These are phyloP conservation scores for Meredithiella fracta DNA, from an alignment of 2,329 filamentous ascomycete genomes.

Conservation along the genomic window DNA sequence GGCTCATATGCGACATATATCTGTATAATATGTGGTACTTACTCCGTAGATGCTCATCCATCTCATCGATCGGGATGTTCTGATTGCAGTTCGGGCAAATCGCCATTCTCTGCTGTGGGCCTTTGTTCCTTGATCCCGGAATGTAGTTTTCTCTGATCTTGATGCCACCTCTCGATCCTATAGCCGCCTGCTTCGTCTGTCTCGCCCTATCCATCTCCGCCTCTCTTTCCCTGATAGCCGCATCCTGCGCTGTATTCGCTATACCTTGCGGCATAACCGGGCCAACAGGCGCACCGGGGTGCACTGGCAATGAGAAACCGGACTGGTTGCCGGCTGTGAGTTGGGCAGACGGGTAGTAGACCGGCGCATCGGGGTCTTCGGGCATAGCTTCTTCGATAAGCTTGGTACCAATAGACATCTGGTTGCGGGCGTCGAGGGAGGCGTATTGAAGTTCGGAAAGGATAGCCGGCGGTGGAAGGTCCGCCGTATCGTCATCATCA, in stretches of 20 bases:
- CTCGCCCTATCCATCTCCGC: slow-evolving; percentile 49
- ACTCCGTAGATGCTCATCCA: slow-evolving; percentile 86
- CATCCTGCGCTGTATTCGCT: slow-evolving; percentile 19
- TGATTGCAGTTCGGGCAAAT: slow-evolving; percentile 89
- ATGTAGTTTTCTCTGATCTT: slow-evolving; percentile 91
- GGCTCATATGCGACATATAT: neutral
- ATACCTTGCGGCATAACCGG: slow-evolving; percentile 23
- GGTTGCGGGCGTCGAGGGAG: slow-evolving; percentile 86
- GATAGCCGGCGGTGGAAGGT: slow-evolving; percentile 76
- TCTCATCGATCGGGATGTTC: slow-evolving; percentile 69
- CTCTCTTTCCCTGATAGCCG: slow-evolving; percentile 45
- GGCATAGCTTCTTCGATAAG: slow-evolving; percentile 94
- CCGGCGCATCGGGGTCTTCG: slow-evolving; percentile 39
- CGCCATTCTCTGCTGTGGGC: slow-evolving; percentile 37
- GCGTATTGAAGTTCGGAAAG: slow-evolving; percentile 86
- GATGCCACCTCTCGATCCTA: slow-evolving; percentile 57
- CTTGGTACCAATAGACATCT: slow-evolving; percentile 66
- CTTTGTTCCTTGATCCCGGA: slow-evolving; percentile 57
- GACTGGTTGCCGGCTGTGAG: slow-evolving; percentile 20
- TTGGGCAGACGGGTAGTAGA: slow-evolving; percentile 22
- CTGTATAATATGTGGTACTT: slow-evolving; percentile 20
- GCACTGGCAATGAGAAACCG: slow-evolving; percentile 28
- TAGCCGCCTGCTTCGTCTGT: slow-evolving; percentile 51
- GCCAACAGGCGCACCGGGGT: slow-evolving; percentile 25
- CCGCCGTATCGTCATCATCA: slow-evolving; percentile 69